phyloP scores from a whole-genome alignment of 768 basidiomycete genomes.

The Mycena kentingensis region DNA sequence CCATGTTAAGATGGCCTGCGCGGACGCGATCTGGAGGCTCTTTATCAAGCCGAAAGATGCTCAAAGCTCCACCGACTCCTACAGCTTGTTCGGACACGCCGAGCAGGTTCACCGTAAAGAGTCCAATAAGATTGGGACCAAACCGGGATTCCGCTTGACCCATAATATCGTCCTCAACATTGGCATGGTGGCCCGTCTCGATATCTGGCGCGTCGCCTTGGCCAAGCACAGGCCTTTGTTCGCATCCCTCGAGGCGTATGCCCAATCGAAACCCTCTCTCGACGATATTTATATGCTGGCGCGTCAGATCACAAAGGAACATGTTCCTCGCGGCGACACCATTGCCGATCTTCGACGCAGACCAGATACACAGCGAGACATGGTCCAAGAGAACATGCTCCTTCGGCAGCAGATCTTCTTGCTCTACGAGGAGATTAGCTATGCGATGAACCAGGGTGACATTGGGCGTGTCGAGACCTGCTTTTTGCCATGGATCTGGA shows the following conservation, averaged over 20 bases:
- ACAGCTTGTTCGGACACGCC: constrained; percentile 25
- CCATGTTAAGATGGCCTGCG: constrained; percentile 35
- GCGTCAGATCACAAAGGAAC: constrained; percentile 20
- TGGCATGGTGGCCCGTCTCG: constrained; percentile 28
- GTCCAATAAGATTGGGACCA: constrained; percentile 31
- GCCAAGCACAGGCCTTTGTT: background rate
- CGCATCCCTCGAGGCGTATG: constrained; percentile 31
- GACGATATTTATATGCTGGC: constrained; percentile 30
- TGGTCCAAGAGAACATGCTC: constrained; percentile 36
- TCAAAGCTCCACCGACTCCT: constrained; percentile 23
- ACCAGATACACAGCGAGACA: constrained; percentile 25
- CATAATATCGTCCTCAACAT: constrained; percentile 37
- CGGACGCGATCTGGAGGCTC: constrained; percentile 28
- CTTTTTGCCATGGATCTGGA: constrained; percentile 28
- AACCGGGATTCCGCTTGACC: constrained; percentile 39
- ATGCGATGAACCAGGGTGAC: constrained; percentile 36
- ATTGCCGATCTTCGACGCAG: background rate
- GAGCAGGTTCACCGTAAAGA: constrained; percentile 31
- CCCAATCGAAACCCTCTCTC: constrained; percentile 30
- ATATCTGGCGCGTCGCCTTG: constrained; percentile 33
- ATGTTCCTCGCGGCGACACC: constrained; percentile 19
- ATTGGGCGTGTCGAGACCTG: constrained; percentile 32
- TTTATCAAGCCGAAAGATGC: constrained; percentile 23
- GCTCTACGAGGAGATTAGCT: constrained; percentile 42
- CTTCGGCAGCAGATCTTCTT: constrained; percentile 36